Evolutionary conservation across 1,284 basidiomycete genomes (phyloP).

Genomic region (Pseudozyma thailandica): DNA sequence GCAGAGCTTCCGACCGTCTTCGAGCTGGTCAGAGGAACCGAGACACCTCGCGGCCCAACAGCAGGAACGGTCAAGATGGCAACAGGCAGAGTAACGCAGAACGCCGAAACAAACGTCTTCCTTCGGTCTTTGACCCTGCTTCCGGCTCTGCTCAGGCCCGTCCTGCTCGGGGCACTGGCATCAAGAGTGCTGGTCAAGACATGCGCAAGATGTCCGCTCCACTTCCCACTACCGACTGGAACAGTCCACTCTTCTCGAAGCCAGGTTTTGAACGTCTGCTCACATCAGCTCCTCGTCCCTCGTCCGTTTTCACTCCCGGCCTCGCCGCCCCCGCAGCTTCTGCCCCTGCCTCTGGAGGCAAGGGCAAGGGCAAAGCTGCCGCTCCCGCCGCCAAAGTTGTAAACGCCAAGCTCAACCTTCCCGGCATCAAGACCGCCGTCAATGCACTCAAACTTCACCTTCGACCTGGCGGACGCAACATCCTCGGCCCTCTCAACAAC

Average conservation of each 20-base stretch:
- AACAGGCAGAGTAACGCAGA: conserved; percentile 21
- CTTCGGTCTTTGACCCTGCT: conserved; percentile 31
- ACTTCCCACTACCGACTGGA: conserved; percentile 35
- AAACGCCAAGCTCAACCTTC: conserved; percentile 27
- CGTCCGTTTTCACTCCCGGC: conserved; percentile 21
- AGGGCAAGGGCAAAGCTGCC: conserved; percentile 31
- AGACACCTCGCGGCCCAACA: not conserved
- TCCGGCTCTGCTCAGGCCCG: conserved; percentile 8
- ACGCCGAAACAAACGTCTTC: conserved; percentile 34
- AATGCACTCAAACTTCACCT: conserved; percentile 44
- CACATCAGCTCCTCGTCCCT: conserved; percentile 19
- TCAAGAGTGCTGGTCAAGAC: conserved; percentile 8
- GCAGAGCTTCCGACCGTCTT: conserved; percentile 15
- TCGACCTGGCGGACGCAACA: conserved; percentile 29
- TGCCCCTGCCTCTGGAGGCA: conserved; percentile 20
- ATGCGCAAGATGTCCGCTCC: conserved; percentile 20
- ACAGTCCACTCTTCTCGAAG: conserved; percentile 31
- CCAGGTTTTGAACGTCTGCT: conserved; percentile 33
- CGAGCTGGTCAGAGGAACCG: conserved; percentile 15
- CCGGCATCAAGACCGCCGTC: conserved; percentile 37
- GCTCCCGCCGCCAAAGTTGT: conserved; percentile 12
- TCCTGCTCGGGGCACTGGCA: not conserved
- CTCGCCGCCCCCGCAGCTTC: conserved; percentile 17
- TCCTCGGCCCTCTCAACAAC: conserved; percentile 29
- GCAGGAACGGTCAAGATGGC: conserved; percentile 3